A percentile compares a stretch with the other conserved stretches of the same genome.
phyloP scores from a whole-genome alignment of 179 eudicot genomes.

The Camellia oleifera region DNA sequence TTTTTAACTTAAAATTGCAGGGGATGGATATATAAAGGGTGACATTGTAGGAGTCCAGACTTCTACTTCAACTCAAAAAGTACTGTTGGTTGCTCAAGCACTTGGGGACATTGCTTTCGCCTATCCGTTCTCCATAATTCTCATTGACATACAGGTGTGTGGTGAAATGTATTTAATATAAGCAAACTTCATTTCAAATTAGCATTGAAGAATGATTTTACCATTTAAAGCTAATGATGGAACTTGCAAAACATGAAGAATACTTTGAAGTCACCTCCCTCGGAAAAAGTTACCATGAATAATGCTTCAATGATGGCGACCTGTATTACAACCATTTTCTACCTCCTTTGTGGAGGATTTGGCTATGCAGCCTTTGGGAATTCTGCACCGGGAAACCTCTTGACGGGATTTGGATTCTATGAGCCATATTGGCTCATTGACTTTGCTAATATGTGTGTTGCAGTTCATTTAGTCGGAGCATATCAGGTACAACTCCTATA shows the following conservation, averaged over 20 bases:
- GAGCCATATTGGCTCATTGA: slow-evolving; percentile 49
- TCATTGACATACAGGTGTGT: slow-evolving; percentile 48
- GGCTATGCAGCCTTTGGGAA: slow-evolving; percentile 53
- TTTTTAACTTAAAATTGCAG: slow-evolving; percentile 19
- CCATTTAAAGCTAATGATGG: background rate
- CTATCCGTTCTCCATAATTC: slow-evolving; percentile 46
- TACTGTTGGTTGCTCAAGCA: slow-evolving; percentile 47
- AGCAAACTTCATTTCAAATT: background rate
- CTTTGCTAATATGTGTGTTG: slow-evolving; percentile 46
- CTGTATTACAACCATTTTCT: slow-evolving; percentile 37
- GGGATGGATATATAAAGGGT: slow-evolving; percentile 38
- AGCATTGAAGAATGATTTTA: background rate
- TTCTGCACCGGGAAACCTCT: slow-evolving; percentile 44
- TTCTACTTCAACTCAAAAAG: slow-evolving; percentile 31
- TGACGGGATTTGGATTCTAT: slow-evolving; percentile 47
- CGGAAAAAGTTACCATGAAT: slow-evolving; percentile 40
- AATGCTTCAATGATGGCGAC: slow-evolving; percentile 32
- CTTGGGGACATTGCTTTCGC: slow-evolving; percentile 55
- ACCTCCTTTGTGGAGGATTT: slow-evolving; percentile 38
- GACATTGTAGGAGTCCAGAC: slow-evolving; percentile 35
- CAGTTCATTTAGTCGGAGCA: slow-evolving; percentile 47
- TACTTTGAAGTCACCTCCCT: slow-evolving; percentile 36
- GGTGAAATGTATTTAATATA: background rate
- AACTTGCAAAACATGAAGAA: slow-evolving; percentile 20
- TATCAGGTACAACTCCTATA: slow-evolving; percentile 34